Evolutionary conservation across 1,139 yeast species (phyloP).

Genomic region (Candida sojae): DNA sequence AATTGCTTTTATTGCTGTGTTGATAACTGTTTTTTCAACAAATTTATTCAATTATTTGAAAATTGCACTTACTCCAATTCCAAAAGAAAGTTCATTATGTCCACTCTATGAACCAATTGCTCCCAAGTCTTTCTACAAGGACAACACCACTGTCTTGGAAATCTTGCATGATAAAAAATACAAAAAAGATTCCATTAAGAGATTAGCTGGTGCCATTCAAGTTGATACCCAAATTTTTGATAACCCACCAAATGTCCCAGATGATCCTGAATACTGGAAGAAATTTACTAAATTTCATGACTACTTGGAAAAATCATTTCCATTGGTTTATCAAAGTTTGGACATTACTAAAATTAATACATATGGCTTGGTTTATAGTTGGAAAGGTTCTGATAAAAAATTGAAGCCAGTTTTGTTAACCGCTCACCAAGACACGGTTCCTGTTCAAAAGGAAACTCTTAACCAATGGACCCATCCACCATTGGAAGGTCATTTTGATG

Average conservation of each 20-base stretch:
- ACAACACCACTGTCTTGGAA: slow-evolving; percentile 35
- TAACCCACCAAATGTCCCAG: slow-evolving; percentile 43
- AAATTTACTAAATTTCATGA: slow-evolving; percentile 56
- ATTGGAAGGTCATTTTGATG: slow-evolving; percentile 68
- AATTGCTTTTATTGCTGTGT: slow-evolving; percentile 15
- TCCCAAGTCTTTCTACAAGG: slow-evolving; percentile 30
- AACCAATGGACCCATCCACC: slow-evolving; percentile 71
- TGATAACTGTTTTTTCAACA: slow-evolving; percentile 24
- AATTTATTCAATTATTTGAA: slow-evolving; percentile 23
- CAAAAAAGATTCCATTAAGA: slow-evolving; percentile 34
- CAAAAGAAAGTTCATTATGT: slow-evolving; percentile 22
- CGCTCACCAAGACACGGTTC: slow-evolving; percentile 86
- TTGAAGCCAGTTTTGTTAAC: slow-evolving; percentile 68
- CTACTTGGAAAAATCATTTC: slow-evolving; percentile 59
- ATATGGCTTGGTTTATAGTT: slow-evolving; percentile 64
- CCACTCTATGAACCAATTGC: slow-evolving; percentile 31
- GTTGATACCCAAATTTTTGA: slow-evolving; percentile 49
- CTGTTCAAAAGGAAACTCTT: slow-evolving; percentile 61
- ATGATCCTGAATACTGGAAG: slow-evolving; percentile 38
- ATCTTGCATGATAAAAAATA: slow-evolving; percentile 35
- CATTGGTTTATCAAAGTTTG: slow-evolving; percentile 51
- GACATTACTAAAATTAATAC: slow-evolving; percentile 60
- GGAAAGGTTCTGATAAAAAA: slow-evolving; percentile 56
- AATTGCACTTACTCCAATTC: slow-evolving; percentile 23
- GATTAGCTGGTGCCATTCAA: slow-evolving; percentile 44